Evolutionary conservation across 1,284 basidiomycete species (phyloP).

Genomic region (Microbotryum saponariae): DNA sequence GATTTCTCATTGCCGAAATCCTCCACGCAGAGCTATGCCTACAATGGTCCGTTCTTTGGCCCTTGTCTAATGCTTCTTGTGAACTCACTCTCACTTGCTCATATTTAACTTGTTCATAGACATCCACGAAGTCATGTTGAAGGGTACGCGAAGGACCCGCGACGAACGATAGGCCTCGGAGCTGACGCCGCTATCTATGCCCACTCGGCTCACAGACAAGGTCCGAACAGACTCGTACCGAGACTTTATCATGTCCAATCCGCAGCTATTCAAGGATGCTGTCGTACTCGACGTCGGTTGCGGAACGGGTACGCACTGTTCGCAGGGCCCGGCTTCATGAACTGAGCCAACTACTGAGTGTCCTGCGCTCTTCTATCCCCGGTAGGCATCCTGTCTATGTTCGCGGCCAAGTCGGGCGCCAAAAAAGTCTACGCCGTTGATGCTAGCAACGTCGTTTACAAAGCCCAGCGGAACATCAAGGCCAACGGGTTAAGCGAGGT

Average conservation of each 20-base stretch:
- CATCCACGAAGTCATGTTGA: slow-evolving; percentile 55
- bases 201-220: slow-evolving; percentile 52
- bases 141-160: slow-evolving; percentile 18
- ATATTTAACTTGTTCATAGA: slow-evolving; percentile 31
- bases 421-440: slow-evolving; percentile 90
- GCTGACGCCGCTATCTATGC: too few species aligned
- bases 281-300: slow-evolving; percentile 92
- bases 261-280: slow-evolving; percentile 71
- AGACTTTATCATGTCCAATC: slow-evolving; percentile 80
- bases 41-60: slow-evolving; percentile 57
- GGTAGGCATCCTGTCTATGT: slow-evolving; percentile 68
- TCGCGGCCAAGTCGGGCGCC: slow-evolving; percentile 85
- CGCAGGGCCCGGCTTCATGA: background rate
- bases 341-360: background rate
- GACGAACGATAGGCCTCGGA: too few species aligned
- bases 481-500: slow-evolving; percentile 67
- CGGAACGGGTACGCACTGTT: slow-evolving; percentile 56
- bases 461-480: slow-evolving; percentile 71
- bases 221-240: slow-evolving; percentile 91
- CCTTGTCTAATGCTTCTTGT: background rate
- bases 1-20: background rate
- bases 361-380: background rate
- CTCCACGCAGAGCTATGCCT: slow-evolving; percentile 55
- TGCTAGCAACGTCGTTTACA: slow-evolving; percentile 75
- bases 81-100: background rate